A percentile compares a stretch with the other conserved stretches of the same genome.
Evolutionary conservation across 2,329 filamentous ascomycete genomes (phyloP).

Genomic region (Chaetothyriales sp.): DNA sequence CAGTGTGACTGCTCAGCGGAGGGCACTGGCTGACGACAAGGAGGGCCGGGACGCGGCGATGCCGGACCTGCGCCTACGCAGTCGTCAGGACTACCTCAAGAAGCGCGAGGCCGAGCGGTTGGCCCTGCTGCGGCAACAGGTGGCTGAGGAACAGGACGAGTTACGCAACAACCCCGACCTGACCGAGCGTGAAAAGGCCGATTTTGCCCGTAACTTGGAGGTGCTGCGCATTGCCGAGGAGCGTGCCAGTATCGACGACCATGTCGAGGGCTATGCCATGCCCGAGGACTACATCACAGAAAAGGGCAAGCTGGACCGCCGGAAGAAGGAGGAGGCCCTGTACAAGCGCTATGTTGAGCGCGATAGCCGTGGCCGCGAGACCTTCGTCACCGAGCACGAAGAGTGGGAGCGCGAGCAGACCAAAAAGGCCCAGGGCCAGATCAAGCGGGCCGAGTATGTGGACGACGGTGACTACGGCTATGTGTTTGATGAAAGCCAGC

Average conservation of each 20-base stretch:
- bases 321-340: conserved; percentile 75
- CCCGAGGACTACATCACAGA: conserved; percentile 93
- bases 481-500: conserved; percentile 78
- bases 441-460: conserved; percentile 56
- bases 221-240: conserved; percentile 69
- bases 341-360: conserved; percentile 82
- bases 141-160: conserved; percentile 74
- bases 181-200: conserved; percentile 63
- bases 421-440: conserved; percentile 74
- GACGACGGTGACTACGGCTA: conserved; percentile 80
- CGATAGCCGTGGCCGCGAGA: conserved; percentile 75
- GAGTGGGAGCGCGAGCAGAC: conserved; percentile 91
- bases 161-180: conserved; percentile 59
- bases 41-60: conserved; percentile 55
- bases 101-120: conserved; percentile 80
- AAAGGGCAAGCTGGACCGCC: conserved; percentile 74
- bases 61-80: conserved; percentile 65
- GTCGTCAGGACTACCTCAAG: conserved; percentile 81
- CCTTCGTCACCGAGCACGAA: conserved; percentile 83
- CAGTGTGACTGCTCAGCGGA: conserved; percentile 44
- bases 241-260: conserved; percentile 72
- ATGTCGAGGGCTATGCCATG: conserved; percentile 80
- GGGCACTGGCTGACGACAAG: conserved; percentile 51
- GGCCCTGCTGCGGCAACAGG: conserved; percentile 74
- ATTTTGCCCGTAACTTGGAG: conserved; percentile 80